Evolutionary conservation across 2,329 filamentous ascomycete genomes (phyloP).

Genomic region (Capronia epimyces): DNA sequence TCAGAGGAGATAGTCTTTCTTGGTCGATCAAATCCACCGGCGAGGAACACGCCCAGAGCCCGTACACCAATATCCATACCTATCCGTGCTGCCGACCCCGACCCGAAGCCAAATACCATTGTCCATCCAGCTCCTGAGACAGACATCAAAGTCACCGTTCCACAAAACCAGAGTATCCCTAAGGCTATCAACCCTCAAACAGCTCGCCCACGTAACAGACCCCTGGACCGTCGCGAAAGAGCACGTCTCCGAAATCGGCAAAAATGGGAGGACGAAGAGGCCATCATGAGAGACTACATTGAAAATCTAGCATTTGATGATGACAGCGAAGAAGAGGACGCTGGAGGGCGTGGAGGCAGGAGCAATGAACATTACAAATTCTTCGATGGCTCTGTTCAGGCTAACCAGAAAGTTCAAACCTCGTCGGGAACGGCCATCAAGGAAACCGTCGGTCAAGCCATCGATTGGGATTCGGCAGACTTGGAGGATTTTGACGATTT

Average conservation of each 20-base stretch:
- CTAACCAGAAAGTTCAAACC: constrained; percentile 35
- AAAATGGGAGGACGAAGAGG: constrained; percentile 46
- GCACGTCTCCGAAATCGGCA: neutral
- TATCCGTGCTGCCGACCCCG: neutral
- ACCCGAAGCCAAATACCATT: neutral
- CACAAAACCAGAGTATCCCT: neutral
- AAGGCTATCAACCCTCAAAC: neutral
- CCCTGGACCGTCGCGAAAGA: constrained; percentile 6
- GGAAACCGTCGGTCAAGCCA: constrained; percentile 13
- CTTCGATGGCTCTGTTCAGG: constrained; percentile 38
- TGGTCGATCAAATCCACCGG: constrained; percentile 15
- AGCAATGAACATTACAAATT: constrained; percentile 26
- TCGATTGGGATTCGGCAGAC: constrained; percentile 43
- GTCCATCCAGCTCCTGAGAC: neutral
- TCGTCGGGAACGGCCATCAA: constrained; percentile 5
- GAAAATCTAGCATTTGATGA: constrained; percentile 35
- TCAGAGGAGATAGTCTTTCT: constrained; percentile 26
- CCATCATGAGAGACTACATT: constrained; percentile 64
- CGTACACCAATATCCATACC: neutral
- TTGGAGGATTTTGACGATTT: constrained; percentile 46
- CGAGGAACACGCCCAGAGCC: neutral
- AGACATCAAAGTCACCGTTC: neutral
- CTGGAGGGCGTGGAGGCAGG: constrained; percentile 30
- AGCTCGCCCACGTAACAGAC: neutral
- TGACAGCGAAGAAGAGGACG: constrained; percentile 23